These are phyloP conservation scores for Auricularia sp. DNA, from an alignment of 768 basidiomycete genomes.

Conservation along the genomic window DNA sequence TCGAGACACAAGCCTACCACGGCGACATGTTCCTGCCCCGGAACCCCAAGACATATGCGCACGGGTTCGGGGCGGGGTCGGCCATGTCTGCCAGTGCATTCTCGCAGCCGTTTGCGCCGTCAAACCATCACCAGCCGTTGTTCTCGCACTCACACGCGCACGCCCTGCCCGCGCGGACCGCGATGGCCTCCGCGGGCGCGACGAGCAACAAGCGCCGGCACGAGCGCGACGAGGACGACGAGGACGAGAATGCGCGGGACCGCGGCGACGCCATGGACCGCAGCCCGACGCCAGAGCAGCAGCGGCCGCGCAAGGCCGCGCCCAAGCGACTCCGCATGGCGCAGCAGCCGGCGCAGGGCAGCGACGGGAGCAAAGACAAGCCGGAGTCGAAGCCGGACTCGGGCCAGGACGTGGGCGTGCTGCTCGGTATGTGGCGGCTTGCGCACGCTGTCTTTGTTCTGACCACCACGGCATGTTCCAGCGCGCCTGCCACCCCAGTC, in stretches of 20 bases:
- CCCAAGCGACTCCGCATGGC: conserved; percentile 55
- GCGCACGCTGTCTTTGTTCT: conserved; percentile 2
- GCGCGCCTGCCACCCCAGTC: conserved; percentile 74
- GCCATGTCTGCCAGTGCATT: background rate
- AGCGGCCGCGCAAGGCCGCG: conserved; percentile 57
- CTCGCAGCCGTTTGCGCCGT: background rate
- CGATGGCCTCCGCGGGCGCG: conserved; percentile 45
- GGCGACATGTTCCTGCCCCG: background rate
- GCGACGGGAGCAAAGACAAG: conserved; percentile 35
- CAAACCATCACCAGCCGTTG: background rate
- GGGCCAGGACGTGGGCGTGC: conserved; percentile 62
- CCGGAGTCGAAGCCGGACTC: conserved; percentile 32
- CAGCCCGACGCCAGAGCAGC: conserved; percentile 74
- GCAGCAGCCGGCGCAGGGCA: background rate
- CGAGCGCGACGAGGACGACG: conserved; percentile 56
- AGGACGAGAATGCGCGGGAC: conserved; percentile 28
- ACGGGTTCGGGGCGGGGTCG: background rate
- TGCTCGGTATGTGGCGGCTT: conserved; percentile 49
- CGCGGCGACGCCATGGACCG: conserved; percentile 61
- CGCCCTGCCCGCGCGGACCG: conserved; percentile 1
- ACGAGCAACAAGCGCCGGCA: conserved; percentile 46
- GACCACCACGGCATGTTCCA: conserved; percentile 22
- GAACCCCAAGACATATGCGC: background rate
- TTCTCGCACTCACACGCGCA: background rate
- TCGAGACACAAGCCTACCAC: background rate